Evolutionary conservation across 805 yeast genomes (phyloP).

Genomic region (Myxozyma udenii): DNA sequence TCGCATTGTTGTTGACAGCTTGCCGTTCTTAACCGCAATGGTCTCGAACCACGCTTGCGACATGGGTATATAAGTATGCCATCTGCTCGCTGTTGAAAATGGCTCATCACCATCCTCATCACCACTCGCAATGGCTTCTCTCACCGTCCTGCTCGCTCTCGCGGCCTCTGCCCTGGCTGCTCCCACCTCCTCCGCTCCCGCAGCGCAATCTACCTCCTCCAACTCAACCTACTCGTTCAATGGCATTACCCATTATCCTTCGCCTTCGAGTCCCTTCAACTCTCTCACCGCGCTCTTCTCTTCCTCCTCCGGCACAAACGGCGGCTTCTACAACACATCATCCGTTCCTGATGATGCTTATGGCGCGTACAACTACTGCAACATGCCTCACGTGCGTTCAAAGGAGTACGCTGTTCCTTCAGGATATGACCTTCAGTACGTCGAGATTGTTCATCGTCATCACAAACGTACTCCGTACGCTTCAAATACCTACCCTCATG

Average conservation of each 20-base stretch:
- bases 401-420: conserved; percentile 33
- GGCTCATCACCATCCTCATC: neutral
- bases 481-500: conserved; percentile 40
- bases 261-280: conserved; percentile 8
- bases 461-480: conserved; percentile 46
- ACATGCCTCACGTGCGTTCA: conserved; percentile 46
- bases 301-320: conserved; percentile 33
- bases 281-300: conserved; percentile 14
- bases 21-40: too few relatives aligned
- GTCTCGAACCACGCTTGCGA: too few relatives aligned
- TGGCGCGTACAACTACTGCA: conserved; percentile 45
- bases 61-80: neutral
- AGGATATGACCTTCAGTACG: conserved; percentile 33
- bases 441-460: conserved; percentile 46
- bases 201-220: neutral
- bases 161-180: conserved; percentile 3
- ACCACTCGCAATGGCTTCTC: neutral
- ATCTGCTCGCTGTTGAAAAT: neutral
- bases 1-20: too few relatives aligned
- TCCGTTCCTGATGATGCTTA: conserved; percentile 34
- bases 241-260: conserved; percentile 17
- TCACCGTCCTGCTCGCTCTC: conserved; percentile 1
- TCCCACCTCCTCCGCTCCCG: conserved; percentile 7
- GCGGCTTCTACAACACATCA: conserved; percentile 32
- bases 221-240: conserved; percentile 11